Base-by-base conservation (phyloP, 177 flowering plant species). In the Tripterygium wilfordii region DNA sequence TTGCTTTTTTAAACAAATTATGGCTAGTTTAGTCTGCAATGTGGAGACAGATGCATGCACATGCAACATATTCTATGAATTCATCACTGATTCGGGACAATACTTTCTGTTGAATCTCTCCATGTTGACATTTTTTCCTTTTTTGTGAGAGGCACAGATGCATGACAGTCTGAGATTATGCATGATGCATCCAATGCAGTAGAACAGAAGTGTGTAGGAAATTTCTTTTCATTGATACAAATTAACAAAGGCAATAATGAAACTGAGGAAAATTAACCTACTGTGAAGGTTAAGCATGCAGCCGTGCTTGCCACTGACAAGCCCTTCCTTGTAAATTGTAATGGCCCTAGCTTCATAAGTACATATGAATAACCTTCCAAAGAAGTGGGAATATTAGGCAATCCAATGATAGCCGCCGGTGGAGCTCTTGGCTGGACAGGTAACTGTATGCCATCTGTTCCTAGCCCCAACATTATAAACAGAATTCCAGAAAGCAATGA, bases 251-350 rank as follows among this genome's bases (percentile, higher is more conserved):
- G 38, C 13, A 42, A 41, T 32, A 25, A 46, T 40, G 21, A 25
- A 10, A 38, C 14, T 13, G 10, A 37, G 30, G 17, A 48, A 24
- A 50, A 20, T 25, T 29, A 60, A 63, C 83, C 60, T 65, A 89
- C 99, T 5, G 78, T 81, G 68, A 94, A 94, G 20, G 96, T 80
- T 43, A 94, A 72, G 61, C 92, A 84, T 29, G 96, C 96, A 20
- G 95, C 74, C 45, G 90, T 81, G 65, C 86, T 86, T 58, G 97
- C 97, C 9, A 88, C 70, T 2, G 92, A 75, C 53, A 94, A 67
- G 51, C 97, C 97, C 71, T 89, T 86, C 65, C 86, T 80, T 21
- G 99, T 89, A 45, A 94, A 70, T 51, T 72, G 82, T 30, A 94
- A 55, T 21, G 97, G 99, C 13, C 99, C 97, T 3, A 84, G 62